Base-by-base conservation (phyloP, 257 asterid genomes). In the Leptodermis oblonga region DNA sequence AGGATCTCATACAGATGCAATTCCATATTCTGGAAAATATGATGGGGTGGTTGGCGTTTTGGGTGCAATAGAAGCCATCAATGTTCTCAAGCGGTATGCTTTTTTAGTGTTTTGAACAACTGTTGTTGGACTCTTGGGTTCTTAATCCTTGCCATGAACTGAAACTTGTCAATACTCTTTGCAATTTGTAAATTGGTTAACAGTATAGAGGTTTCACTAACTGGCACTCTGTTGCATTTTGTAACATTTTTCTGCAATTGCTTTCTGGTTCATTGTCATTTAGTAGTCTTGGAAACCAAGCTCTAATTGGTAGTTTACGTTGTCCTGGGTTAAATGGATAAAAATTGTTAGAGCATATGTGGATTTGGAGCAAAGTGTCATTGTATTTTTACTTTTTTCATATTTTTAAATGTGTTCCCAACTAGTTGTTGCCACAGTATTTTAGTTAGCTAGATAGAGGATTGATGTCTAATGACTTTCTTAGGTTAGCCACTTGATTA, bases 1-100 rank as follows among this genome's bases (percentile, higher is more conserved):
- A 18, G 99, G 99, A 4, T 90, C 99, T 64, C 99, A 90, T 79
- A 81, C 82, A 70, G 97, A 93, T 72, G 99, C 97, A 62, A 93
- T 90, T 77, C 99, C 99, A 22, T 93, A 82, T 79, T 93, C 99
- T 0, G 96, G 99, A 34, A 90, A 93, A 76, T 93, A 90, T 79
- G 97, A 90, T 74, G 99, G 97, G 20, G 96, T 93, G 26, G 86
- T 93, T 76, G 99, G 99, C 26, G 99, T 93, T 39, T 79, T 93
- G 82, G 97, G 99, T 82, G 99, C 97, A 55, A 87, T 88, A 51
- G 99, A 93, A 87, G 95, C 99, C 83, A 82, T 93, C 74, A 89
- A 89, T 74, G 96, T 86, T 31, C 87, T 93, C 36, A 87, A 88
- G 70, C 76, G 92, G 98, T 89, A 77, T 48, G 82, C 67, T 51